Percentiles rank a stretch among this genome's conserved stretches.
Evolutionary conservation across 768 basidiomycete species (phyloP).

Genomic region (Termitomyces sp.): DNA sequence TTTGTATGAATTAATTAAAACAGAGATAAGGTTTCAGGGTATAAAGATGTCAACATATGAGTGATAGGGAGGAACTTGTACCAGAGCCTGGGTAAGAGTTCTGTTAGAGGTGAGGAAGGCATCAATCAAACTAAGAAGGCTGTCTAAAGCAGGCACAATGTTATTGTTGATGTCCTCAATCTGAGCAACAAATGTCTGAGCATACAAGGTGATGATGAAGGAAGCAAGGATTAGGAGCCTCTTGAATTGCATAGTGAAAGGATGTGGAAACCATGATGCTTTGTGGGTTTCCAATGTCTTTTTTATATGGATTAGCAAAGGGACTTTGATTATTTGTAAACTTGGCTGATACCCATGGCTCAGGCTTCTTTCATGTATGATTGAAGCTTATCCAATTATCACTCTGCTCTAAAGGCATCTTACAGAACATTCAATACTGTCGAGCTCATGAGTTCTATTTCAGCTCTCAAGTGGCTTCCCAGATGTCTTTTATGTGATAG

Average conservation of each 20-base stretch:
- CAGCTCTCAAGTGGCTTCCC: too few species aligned
- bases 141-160: slow-evolving; percentile 21
- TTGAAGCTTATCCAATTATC: too few species aligned
- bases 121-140: slow-evolving; percentile 25
- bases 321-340: not conserved
- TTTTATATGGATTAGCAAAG: not conserved
- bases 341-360: too few species aligned
- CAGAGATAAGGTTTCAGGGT: not conserved
- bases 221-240: too few species aligned
- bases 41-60: not conserved
- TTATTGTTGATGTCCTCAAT: slow-evolving; percentile 18
- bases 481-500: too few species aligned
- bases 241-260: slow-evolving; percentile 16
- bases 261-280: not conserved
- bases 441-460: too few species aligned
- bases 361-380: too few species aligned
- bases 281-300: too few species aligned
- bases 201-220: slow-evolving; percentile 1
- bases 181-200: slow-evolving; percentile 18
- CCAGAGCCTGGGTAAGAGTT: slow-evolving; percentile 21
- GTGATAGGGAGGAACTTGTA: slow-evolving; percentile 5
- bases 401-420: too few species aligned
- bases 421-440: too few species aligned
- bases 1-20: slow-evolving; percentile 25
- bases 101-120: slow-evolving; percentile 22